These are phyloP conservation scores for Nemophila menziesii DNA, from an alignment of 257 asterid species.

Conservation along the genomic window DNA sequence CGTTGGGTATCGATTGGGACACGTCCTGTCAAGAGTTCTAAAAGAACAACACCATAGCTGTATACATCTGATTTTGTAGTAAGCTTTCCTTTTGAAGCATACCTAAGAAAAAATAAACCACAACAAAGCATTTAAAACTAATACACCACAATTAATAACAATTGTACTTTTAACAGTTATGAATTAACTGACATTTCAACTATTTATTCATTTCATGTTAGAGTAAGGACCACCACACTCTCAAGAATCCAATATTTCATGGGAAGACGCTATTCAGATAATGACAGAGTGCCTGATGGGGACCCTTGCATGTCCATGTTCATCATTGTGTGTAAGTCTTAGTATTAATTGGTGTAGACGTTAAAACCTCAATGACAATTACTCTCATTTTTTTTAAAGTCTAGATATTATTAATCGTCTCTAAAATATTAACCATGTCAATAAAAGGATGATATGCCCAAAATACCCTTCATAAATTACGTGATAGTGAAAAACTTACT, in stretches of 20 bases:
- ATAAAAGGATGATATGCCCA: no score
- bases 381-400: no score
- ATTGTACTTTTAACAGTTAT: no score
- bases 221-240: constrained; percentile 11
- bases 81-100: constrained; percentile 75
- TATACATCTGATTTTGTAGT: constrained; percentile 78
- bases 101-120: constrained; percentile 29
- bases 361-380: no score
- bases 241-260: not conserved
- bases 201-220: not conserved
- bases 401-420: no score
- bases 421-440: no score
- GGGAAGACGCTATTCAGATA: constrained; percentile 14
- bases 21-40: constrained; percentile 73
- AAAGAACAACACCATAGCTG: constrained; percentile 67
- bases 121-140: not conserved
- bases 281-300: constrained; percentile 17
- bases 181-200: not conserved
- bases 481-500: constrained; percentile 35
- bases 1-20: constrained; percentile 54
- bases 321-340: constrained; percentile 9
- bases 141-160: not conserved
- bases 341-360: no score
- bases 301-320: constrained; percentile 26
- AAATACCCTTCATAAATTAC: no score